phyloP scores from a whole-genome alignment of 73 alveolate species.

The Paramecium sexaurelia region DNA sequence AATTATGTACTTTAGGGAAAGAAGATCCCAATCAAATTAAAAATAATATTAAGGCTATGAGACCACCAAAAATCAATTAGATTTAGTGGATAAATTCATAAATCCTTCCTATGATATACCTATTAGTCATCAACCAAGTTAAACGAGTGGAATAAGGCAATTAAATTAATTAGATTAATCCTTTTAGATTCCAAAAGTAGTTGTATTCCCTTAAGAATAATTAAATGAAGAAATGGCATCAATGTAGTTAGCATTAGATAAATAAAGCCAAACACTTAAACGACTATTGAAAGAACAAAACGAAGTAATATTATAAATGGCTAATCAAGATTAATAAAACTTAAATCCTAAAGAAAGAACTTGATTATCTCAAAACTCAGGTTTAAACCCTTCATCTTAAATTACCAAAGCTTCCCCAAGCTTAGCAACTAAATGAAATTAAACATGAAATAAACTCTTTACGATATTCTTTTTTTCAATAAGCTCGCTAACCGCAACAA shows the following conservation, averaged over 20 bases:
- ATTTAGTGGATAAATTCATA: background rate
- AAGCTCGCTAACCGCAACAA: background rate
- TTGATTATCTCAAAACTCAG: background rate
- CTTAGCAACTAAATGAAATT: background rate
- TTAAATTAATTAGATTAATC: background rate
- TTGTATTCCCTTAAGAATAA: background rate
- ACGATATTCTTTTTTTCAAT: background rate
- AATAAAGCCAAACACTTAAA: conserved; percentile 3
- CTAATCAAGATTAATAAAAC: background rate
- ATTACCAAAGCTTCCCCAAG: conserved; percentile 2
- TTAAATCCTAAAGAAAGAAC: background rate
- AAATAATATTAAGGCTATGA: background rate
- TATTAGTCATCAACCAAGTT: background rate
- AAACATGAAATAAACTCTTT: background rate
- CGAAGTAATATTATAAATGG: conserved; percentile 4
- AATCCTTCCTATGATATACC: background rate
- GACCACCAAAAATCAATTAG: background rate
- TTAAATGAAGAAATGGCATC: background rate
- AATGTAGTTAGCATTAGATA: background rate
- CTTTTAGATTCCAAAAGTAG: background rate
- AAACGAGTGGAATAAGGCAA: background rate
- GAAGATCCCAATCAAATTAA: background rate
- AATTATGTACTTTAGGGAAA: background rate
- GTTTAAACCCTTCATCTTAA: background rate
- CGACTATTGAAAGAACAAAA: background rate